A percentile compares a stretch with the other conserved stretches of the same genome.
Conservation (phyloP, 495 filamentous ascomycete genomes). For the Hypoxylon fragiforme region DNA sequence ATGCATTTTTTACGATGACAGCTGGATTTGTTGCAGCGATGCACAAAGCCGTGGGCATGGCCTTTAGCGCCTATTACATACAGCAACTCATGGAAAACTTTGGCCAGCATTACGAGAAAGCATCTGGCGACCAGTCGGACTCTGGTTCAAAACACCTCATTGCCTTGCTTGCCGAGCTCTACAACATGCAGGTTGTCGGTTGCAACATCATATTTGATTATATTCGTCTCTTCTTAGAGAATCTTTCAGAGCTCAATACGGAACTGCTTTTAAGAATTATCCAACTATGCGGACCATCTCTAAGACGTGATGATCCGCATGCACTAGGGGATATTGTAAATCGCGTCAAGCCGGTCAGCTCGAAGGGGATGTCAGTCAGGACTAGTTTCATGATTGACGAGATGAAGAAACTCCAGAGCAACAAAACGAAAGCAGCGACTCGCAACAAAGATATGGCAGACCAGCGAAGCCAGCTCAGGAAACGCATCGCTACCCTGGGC, state of each 20-base stretch:
- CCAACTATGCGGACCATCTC: constrained; percentile 74
- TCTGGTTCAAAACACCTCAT: constrained; percentile 60
- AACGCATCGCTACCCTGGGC: constrained; percentile 29
- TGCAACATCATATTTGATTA: constrained; percentile 87
- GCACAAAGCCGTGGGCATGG: constrained; percentile 82
- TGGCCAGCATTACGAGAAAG: constrained; percentile 51
- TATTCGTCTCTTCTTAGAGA: constrained; percentile 71
- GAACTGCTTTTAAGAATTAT: constrained; percentile 87
- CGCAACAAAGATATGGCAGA: constrained; percentile 36
- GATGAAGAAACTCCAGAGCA: constrained; percentile 92
- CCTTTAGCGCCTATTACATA: constrained; percentile 83
- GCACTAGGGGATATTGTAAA: constrained; percentile 89
- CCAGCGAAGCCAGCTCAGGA: constrained; percentile 35
- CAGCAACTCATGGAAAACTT: constrained; percentile 76
- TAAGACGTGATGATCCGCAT: constrained; percentile 87
- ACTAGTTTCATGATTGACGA: constrained; percentile 99
- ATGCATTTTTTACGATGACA: constrained; percentile 88
- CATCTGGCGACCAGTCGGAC: constrained; percentile 50
- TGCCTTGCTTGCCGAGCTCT: constrained; percentile 81
- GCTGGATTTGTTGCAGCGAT: constrained; percentile 87
- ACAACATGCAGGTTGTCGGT: constrained; percentile 87
- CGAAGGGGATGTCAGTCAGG: constrained; percentile 75
- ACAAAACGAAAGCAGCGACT: constrained; percentile 75
- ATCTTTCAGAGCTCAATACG: constrained; percentile 85
- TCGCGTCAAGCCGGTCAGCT: constrained; percentile 71